phyloP scores from a whole-genome alignment of 805 yeast genomes.

The Candida verbasci region DNA sequence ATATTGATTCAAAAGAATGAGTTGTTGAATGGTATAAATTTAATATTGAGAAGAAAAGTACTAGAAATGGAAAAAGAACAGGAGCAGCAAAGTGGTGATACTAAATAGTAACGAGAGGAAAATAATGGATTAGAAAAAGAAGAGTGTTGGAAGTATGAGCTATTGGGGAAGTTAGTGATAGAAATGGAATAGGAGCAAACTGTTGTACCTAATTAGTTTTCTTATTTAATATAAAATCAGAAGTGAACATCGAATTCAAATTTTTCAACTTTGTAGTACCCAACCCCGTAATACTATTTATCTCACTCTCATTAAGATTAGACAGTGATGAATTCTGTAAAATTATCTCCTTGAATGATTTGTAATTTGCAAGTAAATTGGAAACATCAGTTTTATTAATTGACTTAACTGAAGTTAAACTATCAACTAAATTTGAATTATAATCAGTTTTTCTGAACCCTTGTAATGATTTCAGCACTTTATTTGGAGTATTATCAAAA shows the following conservation, averaged over 20 bases:
- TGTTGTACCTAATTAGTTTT: conserved; percentile 10
- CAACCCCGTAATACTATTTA: conserved; percentile 39
- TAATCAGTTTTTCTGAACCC: conserved; percentile 43
- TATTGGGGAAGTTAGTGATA: too few species aligned
- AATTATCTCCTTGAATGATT: conserved; percentile 40
- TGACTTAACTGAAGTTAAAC: conserved; percentile 42
- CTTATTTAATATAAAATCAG: conserved; percentile 48
- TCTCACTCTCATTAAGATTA: conserved; percentile 17
- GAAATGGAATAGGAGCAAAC: background rate
- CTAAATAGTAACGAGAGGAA: background rate
- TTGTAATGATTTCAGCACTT: conserved; percentile 27
- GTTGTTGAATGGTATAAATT: conserved; percentile 57
- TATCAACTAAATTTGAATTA: conserved; percentile 40
- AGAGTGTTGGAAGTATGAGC: conserved; percentile 39
- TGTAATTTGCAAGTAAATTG: conserved; percentile 46
- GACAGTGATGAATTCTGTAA: conserved; percentile 20
- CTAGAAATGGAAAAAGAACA: conserved; percentile 40
- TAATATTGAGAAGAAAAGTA: conserved; percentile 50
- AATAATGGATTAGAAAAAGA: conserved; percentile 44
- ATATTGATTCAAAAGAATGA: conserved; percentile 74
- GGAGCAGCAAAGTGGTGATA: too few species aligned
- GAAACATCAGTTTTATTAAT: conserved; percentile 54
- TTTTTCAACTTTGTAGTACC: conserved; percentile 44
- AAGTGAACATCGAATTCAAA: conserved; percentile 37
- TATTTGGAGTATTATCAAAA: conserved; percentile 30